A percentile compares a stretch with the other conserved stretches of the same genome.
Evolutionary conservation across 2,329 filamentous ascomycete species (phyloP).

Genomic region (Leptographium lundbergii): DNA sequence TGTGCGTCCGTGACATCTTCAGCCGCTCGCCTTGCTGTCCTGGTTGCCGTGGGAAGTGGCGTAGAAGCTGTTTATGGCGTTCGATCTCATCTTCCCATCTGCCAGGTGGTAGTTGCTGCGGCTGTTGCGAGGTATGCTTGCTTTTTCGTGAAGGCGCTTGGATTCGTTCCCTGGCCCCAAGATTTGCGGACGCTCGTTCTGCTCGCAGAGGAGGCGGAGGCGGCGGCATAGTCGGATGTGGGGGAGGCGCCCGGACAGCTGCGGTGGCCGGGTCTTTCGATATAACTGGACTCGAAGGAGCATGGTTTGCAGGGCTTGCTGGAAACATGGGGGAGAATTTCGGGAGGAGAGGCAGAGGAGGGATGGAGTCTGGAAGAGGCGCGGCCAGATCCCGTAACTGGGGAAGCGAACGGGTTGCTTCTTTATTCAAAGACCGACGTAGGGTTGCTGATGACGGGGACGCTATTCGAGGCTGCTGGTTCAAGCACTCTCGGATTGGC

Average conservation of each 20-base stretch:
- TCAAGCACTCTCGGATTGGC: background rate
- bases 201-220: conserved; percentile 2
- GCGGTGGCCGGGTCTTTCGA: background rate
- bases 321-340: conserved; percentile 2
- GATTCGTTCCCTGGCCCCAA: background rate
- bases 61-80: conserved; percentile 7
- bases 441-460: background rate
- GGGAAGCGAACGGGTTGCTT: conserved; percentile 9
- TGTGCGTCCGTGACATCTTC: conserved; percentile 4
- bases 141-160: background rate
- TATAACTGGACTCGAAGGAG: background rate
- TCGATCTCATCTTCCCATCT: conserved; percentile 4
- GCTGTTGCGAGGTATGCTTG: background rate
- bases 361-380: conserved; percentile 6
- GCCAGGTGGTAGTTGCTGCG: background rate
- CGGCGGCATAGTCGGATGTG: background rate
- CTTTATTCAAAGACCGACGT: conserved; percentile 2
- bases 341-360: conserved; percentile 6
- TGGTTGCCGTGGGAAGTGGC: conserved; percentile 4
- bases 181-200: background rate
- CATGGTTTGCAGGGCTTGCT: background rate
- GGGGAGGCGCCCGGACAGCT: background rate
- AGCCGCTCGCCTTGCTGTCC: conserved; percentile 1
- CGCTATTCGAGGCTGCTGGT: background rate
- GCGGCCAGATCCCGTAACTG: conserved; percentile 4